Evolutionary conservation across 1,139 yeast genomes (phyloP).

Genomic region (Zygosaccharomyces pseudobailii): DNA sequence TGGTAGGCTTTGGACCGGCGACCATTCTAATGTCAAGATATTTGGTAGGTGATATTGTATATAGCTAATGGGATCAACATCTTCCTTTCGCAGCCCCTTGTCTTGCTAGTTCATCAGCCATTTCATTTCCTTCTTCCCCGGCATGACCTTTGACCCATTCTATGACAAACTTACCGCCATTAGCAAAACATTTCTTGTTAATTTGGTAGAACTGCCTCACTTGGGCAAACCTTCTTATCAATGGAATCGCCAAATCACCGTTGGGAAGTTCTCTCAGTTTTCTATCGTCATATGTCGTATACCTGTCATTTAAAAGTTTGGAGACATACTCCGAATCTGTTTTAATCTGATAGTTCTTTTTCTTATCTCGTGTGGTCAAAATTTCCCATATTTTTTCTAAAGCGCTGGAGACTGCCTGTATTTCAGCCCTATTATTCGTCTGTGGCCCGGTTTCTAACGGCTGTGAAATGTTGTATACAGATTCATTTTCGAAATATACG

Average conservation of each 20-base stretch:
- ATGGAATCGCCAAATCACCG: conserved; percentile 25
- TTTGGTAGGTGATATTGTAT: conserved; percentile 25
- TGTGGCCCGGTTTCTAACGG: conserved; percentile 46
- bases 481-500: conserved; percentile 57
- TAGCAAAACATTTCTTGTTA: conserved; percentile 22
- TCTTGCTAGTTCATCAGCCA: conserved; percentile 73
- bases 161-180: conserved; percentile 38
- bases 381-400: conserved; percentile 38
- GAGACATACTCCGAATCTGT: conserved; percentile 57
- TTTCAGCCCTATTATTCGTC: conserved; percentile 81
- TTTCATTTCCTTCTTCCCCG: conserved; percentile 66
- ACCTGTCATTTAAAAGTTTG: conserved; percentile 49
- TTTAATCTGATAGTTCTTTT: conserved; percentile 38
- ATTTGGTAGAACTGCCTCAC: conserved; percentile 32
- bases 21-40: conserved; percentile 26
- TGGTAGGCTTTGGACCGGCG: conserved; percentile 40
- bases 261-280: conserved; percentile 31
- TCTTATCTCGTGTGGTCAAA: conserved; percentile 33
- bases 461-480: conserved; percentile 50
- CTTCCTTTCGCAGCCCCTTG: conserved; percentile 44
- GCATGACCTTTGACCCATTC: conserved; percentile 70
- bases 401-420: conserved; percentile 60
- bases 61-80: background rate
- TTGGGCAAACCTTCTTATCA: conserved; percentile 25
- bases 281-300: conserved; percentile 35